Base-by-base conservation (phyloP, 441 rosid species). In the Pelargonium cotyledonis region DNA sequence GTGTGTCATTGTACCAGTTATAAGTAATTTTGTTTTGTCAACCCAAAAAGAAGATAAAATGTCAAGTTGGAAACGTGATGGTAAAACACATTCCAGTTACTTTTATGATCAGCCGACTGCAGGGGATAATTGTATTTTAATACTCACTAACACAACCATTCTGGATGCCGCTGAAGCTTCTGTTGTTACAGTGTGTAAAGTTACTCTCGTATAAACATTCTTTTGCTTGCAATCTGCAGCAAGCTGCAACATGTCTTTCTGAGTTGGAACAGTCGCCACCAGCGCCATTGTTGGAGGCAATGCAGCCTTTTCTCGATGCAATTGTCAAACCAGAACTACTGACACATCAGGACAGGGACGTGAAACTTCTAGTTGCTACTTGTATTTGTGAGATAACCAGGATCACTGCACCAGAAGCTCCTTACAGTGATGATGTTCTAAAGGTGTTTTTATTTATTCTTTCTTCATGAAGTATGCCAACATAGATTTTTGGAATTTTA, bases 361-460 rank as follows among this genome's bases (percentile, higher is more conserved):
- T 87, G 71, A 91, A 88, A 80, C 98, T 96, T 87, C 89, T 96
- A 70, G 88, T 96, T 80, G 97, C 99, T 9, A 86, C 96, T 29
- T 96, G 97, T 70, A 80, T 96, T 71, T 96, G 98, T 73, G 99
- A 96, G 83, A 88, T 93, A 72, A 91, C 98, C 72, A 90, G 98
- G 69, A 85, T 96, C 58, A 91, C 99, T 70, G 99, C 99, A 21
- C 99, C 99, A 57, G 97, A 91, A 81, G 96, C 98, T 71, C 98
- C 99, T 70, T 96, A 93, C 69, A 80, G 78, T 69, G 99, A 91
- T 81, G 95, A 85, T 64, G 77, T 82, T 73, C 76, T 96, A 76
- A 96, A 90, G 99, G 99, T 93, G 74, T 55, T 41, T 70, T 71
- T 81, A n/a, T 51, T 77, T 71, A 68, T 70, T 9, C 19, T 23